Evolutionary conservation across 371 early-diverging fungal species (phyloP).

Genomic region (Apophysomyces sp.): DNA sequence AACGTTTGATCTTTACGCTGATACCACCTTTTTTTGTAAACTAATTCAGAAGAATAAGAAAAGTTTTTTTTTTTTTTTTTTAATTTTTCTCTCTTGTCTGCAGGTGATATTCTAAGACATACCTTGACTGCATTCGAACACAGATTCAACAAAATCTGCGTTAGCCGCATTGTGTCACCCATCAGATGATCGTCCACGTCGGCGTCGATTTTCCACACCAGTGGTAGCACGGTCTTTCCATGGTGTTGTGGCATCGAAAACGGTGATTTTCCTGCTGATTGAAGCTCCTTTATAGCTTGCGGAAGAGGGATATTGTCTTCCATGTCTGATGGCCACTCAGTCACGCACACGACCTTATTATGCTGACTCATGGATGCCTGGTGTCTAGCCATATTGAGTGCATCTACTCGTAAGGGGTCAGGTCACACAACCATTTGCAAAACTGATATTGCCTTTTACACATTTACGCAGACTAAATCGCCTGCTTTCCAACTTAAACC

Average conservation of each 20-base stretch:
- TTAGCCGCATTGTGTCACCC: conserved; percentile 59
- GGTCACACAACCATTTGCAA: neutral
- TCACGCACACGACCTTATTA: conserved; percentile 46
- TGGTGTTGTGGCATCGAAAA: conserved; percentile 13
- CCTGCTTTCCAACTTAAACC: conserved; percentile 54
- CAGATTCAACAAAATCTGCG: conserved; percentile 57
- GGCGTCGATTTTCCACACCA: conserved; percentile 58
- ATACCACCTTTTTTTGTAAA: conserved; percentile 48
- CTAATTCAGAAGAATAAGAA: conserved; percentile 11
- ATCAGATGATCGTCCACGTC: conserved; percentile 58
- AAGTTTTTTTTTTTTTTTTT: neutral
- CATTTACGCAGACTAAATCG: conserved; percentile 59
- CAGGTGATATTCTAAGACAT: neutral
- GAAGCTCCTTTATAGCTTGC: conserved; percentile 30
- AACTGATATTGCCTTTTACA: conserved; percentile 47
- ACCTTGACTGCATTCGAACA: conserved; percentile 65
- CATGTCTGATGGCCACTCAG: conserved; percentile 55
- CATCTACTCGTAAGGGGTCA: conserved; percentile 20
- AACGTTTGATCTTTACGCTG: conserved; percentile 37
- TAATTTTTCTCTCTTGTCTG: neutral
- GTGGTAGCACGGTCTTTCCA: conserved; percentile 48
- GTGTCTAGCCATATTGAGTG: conserved; percentile 51
- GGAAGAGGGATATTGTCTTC: conserved; percentile 48
- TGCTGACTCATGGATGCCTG: conserved; percentile 47
- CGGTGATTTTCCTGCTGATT: conserved; percentile 12